A percentile compares a stretch with the other conserved stretches of the same genome.
These are phyloP conservation scores for Stenocarpella maydis DNA, from an alignment of 2,329 filamentous ascomycete genomes.

Conservation along the genomic window DNA sequence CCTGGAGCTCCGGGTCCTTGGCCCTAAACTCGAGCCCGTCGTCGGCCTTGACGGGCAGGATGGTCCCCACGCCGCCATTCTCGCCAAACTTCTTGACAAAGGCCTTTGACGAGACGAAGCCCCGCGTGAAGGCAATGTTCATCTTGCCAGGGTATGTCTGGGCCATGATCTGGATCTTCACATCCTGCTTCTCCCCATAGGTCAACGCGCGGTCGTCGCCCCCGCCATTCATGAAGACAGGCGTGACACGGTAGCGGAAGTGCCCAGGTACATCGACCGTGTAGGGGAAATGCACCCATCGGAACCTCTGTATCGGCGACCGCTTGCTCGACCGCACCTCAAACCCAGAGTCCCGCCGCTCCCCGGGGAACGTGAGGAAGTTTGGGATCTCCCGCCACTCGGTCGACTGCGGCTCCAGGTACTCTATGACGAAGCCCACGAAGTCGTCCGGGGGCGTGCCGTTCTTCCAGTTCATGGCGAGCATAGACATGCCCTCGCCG, in stretches of 20 bases:
- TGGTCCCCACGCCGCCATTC: slow-evolving; percentile 35
- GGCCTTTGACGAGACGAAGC: slow-evolving; percentile 38
- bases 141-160: slow-evolving; percentile 38
- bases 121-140: slow-evolving; percentile 39
- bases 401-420: slow-evolving; percentile 33
- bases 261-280: slow-evolving; percentile 34
- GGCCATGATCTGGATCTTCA: slow-evolving; percentile 37
- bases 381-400: slow-evolving; percentile 37
- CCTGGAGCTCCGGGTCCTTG: slow-evolving; percentile 34
- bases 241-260: slow-evolving; percentile 37
- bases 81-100: slow-evolving; percentile 36
- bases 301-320: slow-evolving; percentile 39
- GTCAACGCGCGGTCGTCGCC: slow-evolving; percentile 31
- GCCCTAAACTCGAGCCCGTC: slow-evolving; percentile 38
- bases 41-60: slow-evolving; percentile 38
- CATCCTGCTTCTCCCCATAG: slow-evolving; percentile 39
- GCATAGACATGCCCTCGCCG: slow-evolving; percentile 38
- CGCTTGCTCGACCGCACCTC: slow-evolving; percentile 37
- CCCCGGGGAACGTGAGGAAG: slow-evolving; percentile 36
- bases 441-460: slow-evolving; percentile 37
- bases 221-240: slow-evolving; percentile 37
- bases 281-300: slow-evolving; percentile 39
- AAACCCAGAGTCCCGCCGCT: slow-evolving; percentile 31
- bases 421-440: slow-evolving; percentile 38
- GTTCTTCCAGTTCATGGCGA: slow-evolving; percentile 39